Base-by-base conservation (phyloP, 345 rosid species). In the Heritiera littoralis region DNA sequence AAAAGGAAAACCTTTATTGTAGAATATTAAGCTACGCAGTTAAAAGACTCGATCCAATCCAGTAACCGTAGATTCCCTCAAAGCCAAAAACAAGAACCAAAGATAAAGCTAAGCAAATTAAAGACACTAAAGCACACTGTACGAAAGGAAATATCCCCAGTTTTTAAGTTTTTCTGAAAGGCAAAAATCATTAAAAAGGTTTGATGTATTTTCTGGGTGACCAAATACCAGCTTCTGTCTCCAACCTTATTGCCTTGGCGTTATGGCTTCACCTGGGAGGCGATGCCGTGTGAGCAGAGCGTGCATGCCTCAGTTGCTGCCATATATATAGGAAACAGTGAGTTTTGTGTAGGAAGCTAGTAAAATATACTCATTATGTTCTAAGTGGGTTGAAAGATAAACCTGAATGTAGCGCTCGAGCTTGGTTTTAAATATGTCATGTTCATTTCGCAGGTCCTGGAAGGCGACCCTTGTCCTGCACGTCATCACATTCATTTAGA, bases 361-460 rank as follows among this genome's bases (percentile, higher is more conserved):
- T 7, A 32, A 76, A 11, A 35, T 3, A 60, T 1, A 12, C 9
- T 60, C 32, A 13, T 14, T 35, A 2, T 3, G 5, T 5, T 40
- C 1, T 35, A 45, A n/a, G 38, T 66, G 23, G 60, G 13, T n/a
- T 35, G 28, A 61, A 59, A 72, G 43, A 58, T 72, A 74, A 48
- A 85, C 86, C 85, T 78, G 61, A 76, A 82, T 75, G 48, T 83
- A 85, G 7, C 74, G 12, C 58, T 35, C 71, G 43, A 87, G 70
- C 80, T 80, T 35, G 3, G 2, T 35, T 35, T 35, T 35, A 3
- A 35, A 3, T 0, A 35, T 35, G 38, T 3, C 38, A 85, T 11
- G 8, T 46, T 76, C 49, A 83, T 8, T 18, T 45, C 64, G 84
- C 68, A 85, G 58, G 76, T 72, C 71, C 69, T 64, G 23, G 6